A percentile compares a stretch with the other conserved stretches of the same genome.
Conservation (phyloP, 2,329 filamentous ascomycete species). For the Capronia coronata region DNA sequence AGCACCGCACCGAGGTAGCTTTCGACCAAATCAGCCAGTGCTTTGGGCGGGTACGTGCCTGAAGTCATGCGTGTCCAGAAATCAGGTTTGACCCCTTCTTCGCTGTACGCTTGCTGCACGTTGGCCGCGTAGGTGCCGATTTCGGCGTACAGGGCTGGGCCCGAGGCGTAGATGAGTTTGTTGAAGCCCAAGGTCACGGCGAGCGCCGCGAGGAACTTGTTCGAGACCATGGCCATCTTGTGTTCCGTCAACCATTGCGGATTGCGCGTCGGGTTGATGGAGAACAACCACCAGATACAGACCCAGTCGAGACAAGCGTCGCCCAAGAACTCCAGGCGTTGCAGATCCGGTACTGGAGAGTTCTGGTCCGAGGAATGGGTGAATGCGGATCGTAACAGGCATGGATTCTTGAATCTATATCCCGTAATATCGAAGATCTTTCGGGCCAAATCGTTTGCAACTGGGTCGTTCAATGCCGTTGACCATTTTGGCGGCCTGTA, state of each 20-base stretch:
- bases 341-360: conserved; percentile 77
- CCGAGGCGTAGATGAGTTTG: conserved; percentile 55
- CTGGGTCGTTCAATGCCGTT: conserved; percentile 45
- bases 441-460: conserved; percentile 61
- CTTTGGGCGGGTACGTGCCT: conserved; percentile 39
- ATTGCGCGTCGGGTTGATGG: conserved; percentile 67
- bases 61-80: conserved; percentile 40
- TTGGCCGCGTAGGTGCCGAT: conserved; percentile 39
- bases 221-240: conserved; percentile 99
- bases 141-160: conserved; percentile 30
- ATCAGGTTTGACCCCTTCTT: conserved; percentile 33
- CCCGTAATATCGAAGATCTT: conserved; percentile 55
- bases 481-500: conserved; percentile 24
- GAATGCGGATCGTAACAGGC: conserved; percentile 75
- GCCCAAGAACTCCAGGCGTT: conserved; percentile 85
- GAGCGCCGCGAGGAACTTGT: conserved; percentile 82
- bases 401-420: conserved; percentile 67
- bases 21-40: conserved; percentile 80
- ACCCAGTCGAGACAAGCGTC: conserved; percentile 83
- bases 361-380: conserved; percentile 76
- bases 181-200: conserved; percentile 74
- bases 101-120: conserved; percentile 42
- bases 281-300: conserved; percentile 75
- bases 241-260: conserved; percentile 97
- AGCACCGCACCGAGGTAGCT: conserved; percentile 85